Conservation (phyloP, 371 early-diverging fungal species). For the Phascolomyces articulosus region DNA sequence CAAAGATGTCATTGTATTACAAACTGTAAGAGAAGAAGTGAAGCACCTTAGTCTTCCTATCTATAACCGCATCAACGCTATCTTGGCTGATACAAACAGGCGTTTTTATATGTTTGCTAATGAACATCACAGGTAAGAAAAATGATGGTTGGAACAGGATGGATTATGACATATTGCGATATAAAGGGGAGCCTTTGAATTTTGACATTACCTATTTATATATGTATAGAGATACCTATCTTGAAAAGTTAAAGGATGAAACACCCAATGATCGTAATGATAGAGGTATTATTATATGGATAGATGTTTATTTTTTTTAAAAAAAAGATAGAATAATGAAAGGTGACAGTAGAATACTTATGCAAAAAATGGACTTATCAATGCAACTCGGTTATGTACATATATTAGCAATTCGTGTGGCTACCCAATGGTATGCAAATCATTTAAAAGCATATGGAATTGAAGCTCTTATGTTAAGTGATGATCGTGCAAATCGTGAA, state of each 20-base stretch:
- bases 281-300: constrained; percentile 54
- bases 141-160: no score
- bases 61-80: constrained; percentile 78
- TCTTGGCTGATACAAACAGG: constrained; percentile 70
- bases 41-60: constrained; percentile 77
- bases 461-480: constrained; percentile 78
- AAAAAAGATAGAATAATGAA: no score
- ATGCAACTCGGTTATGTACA: neutral
- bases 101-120: constrained; percentile 92
- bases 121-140: constrained; percentile 89
- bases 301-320: no score
- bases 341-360: no score
- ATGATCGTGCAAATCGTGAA: constrained; percentile 85
- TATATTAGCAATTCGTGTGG: constrained; percentile 79
- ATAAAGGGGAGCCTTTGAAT: no score
- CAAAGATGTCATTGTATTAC: constrained; percentile 88
- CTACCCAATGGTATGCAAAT: constrained; percentile 80
- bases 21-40: constrained; percentile 93
- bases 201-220: neutral
- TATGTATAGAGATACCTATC: constrained; percentile 76
- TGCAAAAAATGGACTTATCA: no score
- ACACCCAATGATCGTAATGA: constrained; percentile 94
- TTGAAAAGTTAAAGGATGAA: constrained; percentile 82
- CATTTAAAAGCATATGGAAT: constrained; percentile 63
- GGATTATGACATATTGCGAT: no score